A percentile compares a stretch with the other conserved stretches of the same genome.
Conservation (phyloP, 495 filamentous ascomycete species). For the Darksidea phi region DNA sequence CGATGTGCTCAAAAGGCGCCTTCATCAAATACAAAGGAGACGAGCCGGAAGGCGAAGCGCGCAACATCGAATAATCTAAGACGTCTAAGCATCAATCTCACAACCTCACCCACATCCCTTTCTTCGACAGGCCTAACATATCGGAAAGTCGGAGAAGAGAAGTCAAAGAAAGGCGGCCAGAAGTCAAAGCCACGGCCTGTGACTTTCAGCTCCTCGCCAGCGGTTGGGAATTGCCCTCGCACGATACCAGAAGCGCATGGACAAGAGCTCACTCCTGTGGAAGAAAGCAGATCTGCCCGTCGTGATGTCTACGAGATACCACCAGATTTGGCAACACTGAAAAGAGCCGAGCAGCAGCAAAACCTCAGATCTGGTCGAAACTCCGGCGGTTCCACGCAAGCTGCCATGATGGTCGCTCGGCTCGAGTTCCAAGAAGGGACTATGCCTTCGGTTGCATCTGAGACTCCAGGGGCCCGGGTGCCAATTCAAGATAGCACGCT, state of each 20-base stretch:
- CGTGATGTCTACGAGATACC: constrained; percentile 18
- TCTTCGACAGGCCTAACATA: constrained; percentile 20
- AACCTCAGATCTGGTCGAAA: constrained; percentile 8
- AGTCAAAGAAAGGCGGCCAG: background rate
- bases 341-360: background rate
- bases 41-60: background rate
- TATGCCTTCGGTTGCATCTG: constrained; percentile 10
- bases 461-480: background rate
- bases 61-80: background rate
- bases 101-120: constrained; percentile 8
- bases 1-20: constrained; percentile 1
- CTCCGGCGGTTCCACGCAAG: constrained; percentile 23
- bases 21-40: background rate
- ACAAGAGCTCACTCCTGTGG: background rate
- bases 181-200: constrained; percentile 13
- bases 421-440: constrained; percentile 27
- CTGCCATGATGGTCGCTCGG: constrained; percentile 25
- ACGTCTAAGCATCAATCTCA: background rate
- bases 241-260: background rate
- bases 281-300: background rate
- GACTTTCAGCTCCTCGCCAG: constrained; percentile 20
- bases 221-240: background rate
- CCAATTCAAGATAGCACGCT: background rate
- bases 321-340: background rate
- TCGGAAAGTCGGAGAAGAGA: constrained; percentile 6